Base-by-base conservation (phyloP, 176 grass and related monocot genomes). In the Thalia dealbata region DNA sequence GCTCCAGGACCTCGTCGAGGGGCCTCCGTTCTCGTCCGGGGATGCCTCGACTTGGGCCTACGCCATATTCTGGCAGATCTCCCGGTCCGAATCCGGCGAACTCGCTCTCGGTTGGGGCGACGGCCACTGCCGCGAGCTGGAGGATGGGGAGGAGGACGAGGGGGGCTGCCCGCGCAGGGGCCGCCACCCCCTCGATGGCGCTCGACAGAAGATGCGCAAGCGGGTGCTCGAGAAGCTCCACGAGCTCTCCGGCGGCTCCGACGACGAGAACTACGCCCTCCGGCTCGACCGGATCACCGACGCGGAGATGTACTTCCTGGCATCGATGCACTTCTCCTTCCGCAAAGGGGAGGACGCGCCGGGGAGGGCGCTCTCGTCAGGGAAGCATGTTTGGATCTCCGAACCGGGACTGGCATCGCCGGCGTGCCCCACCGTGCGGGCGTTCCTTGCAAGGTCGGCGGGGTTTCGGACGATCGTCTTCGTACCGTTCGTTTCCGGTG, bases 281-380 rank as follows among this genome's bases (percentile, higher is more conserved):
- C 77, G 84, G 3, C 89, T 96, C 15, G 89, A 92, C 80, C 67
- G 78, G 0, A 84, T 96, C 78, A 89, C 81, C 61, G 87, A 77
- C 41, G 82, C 70, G 46, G 93, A 96, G 84, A 86, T 92, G 87
- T 96, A 90, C 87, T 96, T 92, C 77, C 80, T 96, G 3, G 75
- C 85, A 5, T 96, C 93, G 52, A 96, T 96, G 93, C 92, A 96
- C 82, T 96, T 96, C 70, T 85, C 82, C 0, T 96, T 96, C 71
- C 75, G 77, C 18, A 67, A 54, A 46, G 89, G 82, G 74, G 26
- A 38, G 3, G 84, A 87, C 62, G 89, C 86, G 5, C 84, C 93
- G 15, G 93, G 93, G 8, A 64, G 62, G 38, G 80, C 82, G 10
- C 68, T 92, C 1, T 73, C 70, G 14, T 78, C 89, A 10, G 78